phyloP scores from a whole-genome alignment of 352 stramenopile species.

The Aphanomyces astaci region DNA sequence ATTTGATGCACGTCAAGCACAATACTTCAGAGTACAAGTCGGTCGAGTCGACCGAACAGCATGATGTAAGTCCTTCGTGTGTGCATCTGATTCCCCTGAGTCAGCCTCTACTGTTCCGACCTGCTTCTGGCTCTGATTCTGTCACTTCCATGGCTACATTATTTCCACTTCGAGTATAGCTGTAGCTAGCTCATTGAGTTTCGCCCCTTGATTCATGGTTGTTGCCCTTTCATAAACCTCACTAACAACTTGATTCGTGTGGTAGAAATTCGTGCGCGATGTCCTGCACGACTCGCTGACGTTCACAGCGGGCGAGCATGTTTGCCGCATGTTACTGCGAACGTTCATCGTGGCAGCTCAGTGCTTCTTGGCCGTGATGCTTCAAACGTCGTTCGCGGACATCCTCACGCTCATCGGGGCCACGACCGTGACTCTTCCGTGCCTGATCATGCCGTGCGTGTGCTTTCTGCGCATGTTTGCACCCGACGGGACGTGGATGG shows the following conservation, averaged over 20 bases:
- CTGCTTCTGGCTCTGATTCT: too few species aligned
- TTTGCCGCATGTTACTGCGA: slow-evolving; percentile 46
- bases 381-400: slow-evolving; percentile 62
- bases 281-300: slow-evolving; percentile 23
- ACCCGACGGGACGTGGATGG: slow-evolving; percentile 35
- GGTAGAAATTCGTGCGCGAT: slow-evolving; percentile 4
- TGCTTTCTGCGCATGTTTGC: slow-evolving; percentile 64
- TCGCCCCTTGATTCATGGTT: too few species aligned
- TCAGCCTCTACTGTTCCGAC: too few species aligned
- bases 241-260: not conserved
- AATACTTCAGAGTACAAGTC: not conserved
- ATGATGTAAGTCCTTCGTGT: slow-evolving; percentile 13
- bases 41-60: not conserved
- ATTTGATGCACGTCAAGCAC: not conserved
- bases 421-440: slow-evolving; percentile 55
- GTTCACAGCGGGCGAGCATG: slow-evolving; percentile 37
- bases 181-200: too few species aligned
- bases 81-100: too few species aligned
- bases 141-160: too few species aligned
- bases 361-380: slow-evolving; percentile 48
- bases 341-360: slow-evolving; percentile 39
- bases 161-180: too few species aligned
- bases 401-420: slow-evolving; percentile 60
- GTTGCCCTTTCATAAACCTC: too few species aligned
- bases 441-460: slow-evolving; percentile 70